Evolutionary conservation across 2,329 filamentous ascomycete genomes (phyloP).

Genomic region (Helotiales sp.): DNA sequence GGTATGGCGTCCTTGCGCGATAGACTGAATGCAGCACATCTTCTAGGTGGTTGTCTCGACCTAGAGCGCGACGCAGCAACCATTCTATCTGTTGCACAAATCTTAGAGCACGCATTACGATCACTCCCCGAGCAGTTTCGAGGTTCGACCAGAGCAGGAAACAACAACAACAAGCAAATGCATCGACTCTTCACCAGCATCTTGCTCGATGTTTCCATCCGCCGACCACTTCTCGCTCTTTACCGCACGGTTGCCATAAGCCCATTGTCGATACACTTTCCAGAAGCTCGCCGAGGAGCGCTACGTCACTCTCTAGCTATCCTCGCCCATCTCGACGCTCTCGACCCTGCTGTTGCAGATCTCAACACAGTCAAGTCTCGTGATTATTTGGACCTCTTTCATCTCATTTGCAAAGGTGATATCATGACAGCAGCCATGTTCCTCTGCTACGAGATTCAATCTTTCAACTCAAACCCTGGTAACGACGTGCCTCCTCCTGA

Average conservation of each 20-base stretch:
- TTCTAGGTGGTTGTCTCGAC: conserved; percentile 19
- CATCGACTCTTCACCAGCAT: conserved; percentile 20
- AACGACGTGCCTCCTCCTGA: not conserved
- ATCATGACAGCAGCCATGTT: conserved; percentile 24
- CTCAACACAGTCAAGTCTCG: conserved; percentile 18
- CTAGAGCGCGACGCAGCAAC: conserved; percentile 14
- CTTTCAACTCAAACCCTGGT: conserved; percentile 9
- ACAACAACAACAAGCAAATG: conserved; percentile 10
- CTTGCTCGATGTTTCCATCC: conserved; percentile 21
- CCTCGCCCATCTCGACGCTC: conserved; percentile 23
- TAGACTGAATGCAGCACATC: conserved; percentile 18
- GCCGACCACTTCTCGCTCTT: conserved; percentile 18
- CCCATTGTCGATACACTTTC: conserved; percentile 8
- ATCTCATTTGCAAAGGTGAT: conserved; percentile 19
- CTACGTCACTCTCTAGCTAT: conserved; percentile 21
- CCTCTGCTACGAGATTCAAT: conserved; percentile 23
- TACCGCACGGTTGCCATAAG: conserved; percentile 19
- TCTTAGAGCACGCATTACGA: conserved; percentile 14
- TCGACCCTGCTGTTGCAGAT: conserved; percentile 25
- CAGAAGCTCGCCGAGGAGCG: conserved; percentile 20
- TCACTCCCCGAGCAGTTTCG: conserved; percentile 10
- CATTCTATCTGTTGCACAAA: conserved; percentile 10
- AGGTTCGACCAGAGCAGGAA: not conserved
- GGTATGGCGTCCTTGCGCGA: conserved; percentile 12
- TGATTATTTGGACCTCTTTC: conserved; percentile 26